Evolutionary conservation across 2,329 filamentous ascomycete species (phyloP), one percentile per base, ranked within the genome.

Genomic region (Acarospora socialis): DNA sequence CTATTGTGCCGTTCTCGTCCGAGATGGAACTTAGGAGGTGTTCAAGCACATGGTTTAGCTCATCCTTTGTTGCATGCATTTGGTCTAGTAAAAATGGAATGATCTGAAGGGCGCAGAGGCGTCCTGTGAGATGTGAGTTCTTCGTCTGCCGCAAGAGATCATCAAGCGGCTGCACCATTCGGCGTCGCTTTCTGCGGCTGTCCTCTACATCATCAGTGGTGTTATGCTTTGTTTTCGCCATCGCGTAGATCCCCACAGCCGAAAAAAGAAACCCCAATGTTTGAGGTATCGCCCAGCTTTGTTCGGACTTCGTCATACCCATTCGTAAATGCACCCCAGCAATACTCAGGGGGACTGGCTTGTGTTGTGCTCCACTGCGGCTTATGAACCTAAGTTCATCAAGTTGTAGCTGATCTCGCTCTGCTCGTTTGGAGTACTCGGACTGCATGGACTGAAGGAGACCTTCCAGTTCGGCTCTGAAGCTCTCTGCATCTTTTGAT

Each of bases 361-460:
- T 42, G 9, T 41, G 37, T 21, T 35, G 24, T 9, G 25, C 15
- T 15, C 4, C 28, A 22, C 44, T 61, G 54, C 32, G 44, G 35
- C 41, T 62, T 49, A 48, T 60, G 46, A 81, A 79, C 1, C 65
- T 59, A 16, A 94, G 50, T 45, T 94, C 81, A 38, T 81, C 73
- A n/a, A 92, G 57, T 41, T 83, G 78, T 7, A 95, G 63, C 21
- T 77, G 70, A 28, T 81, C 75, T 36, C 73, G 72, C 28, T 80
- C 73, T 21, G 73, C 64, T 38, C 83, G 69, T 41, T 65, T 75
- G 3, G 71, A 65, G 53, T 95, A 95, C 46, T 94, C 87, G 6
- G 59, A 59, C 60, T 77, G 78, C n/a, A 98, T 56, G 3, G 68
- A 63, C 26, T 84, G 76, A 20, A 75, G 50, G 2, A 94, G 54